Base-by-base conservation (phyloP, 805 yeast species). In the Sugiyamaella floridensis region DNA sequence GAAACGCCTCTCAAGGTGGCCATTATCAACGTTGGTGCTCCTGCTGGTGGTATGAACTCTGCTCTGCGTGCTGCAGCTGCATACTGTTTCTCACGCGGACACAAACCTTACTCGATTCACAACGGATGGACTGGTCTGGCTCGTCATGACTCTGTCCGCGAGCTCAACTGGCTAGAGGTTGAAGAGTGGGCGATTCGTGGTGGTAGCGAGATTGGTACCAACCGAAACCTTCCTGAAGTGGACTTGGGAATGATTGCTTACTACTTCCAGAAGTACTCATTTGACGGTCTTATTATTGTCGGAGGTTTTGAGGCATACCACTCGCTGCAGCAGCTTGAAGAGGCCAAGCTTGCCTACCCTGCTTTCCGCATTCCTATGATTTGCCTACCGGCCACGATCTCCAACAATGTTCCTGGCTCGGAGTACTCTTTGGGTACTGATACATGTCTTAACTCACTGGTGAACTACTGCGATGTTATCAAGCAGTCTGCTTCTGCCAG, bases 221-320 rank as follows among this genome's bases (percentile, higher is more conserved):
- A 93, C 76, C 80, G 99, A 65, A 75, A 83, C 43, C 76, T 89
- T 32, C 99, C 99, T 18, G 83, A 80, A 51, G 69, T 75, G 28
- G 97, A 92, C 68, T 70, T 88, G 61, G 99, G 99, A 49, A 80
- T 89, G 67, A 83, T 90, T 61, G 96, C 99, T 2, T 92, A 82
- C 72, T 87, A 90, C 69, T 84, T 93, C 77, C 96, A 92, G 68
- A 89, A 89, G 71, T 84, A 83, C 69, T 73, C 79, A 52, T 82
- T 93, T 65, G 93, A 93, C 65, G 99, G 98, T 42, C 77, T 92
- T 58, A 79, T 93, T 56, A 77, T 93, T 53, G 83, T 93, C 56
- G 99, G 99, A 60, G 99, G 99, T 0, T 93, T 90, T 66, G 99
- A 93, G 75, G 98, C 97, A n/a, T 93, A 83, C 76, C 77, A 77